A percentile compares a stretch with the other conserved stretches of the same genome.
Evolutionary conservation across 371 early-diverging fungal species (phyloP).

Genomic region (Fennellomyces sp.): DNA sequence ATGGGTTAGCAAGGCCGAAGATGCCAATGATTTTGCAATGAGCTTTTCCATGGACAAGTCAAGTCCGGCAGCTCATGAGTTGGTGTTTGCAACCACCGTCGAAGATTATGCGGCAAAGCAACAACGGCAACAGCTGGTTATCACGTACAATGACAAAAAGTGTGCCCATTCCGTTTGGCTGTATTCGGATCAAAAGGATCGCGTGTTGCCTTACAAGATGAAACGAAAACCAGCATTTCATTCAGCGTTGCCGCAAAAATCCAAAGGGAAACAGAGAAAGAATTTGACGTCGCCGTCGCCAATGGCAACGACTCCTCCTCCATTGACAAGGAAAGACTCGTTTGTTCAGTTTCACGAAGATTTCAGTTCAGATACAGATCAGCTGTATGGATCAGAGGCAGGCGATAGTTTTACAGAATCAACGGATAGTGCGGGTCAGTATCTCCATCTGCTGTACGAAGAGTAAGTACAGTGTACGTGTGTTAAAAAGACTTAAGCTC

Average conservation of each 20-base stretch:
- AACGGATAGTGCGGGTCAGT: constrained; percentile 1
- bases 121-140: constrained; percentile 11
- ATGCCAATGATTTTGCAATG: not conserved
- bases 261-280: constrained; percentile 6
- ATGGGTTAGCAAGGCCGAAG: constrained; percentile 6
- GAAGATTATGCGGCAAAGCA: not conserved
- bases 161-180: constrained; percentile 13
- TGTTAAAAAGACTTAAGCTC: not conserved
- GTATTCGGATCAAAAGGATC: constrained; percentile 6
- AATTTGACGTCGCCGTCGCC: constrained; percentile 2
- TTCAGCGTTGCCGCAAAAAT: not conserved
- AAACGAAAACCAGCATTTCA: constrained; percentile 2
- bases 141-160: constrained; percentile 10
- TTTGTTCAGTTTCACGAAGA: constrained; percentile 15
- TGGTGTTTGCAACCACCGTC: constrained; percentile 13
- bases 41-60: not conserved
- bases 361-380: constrained; percentile 14
- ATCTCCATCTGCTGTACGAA: constrained; percentile 3
- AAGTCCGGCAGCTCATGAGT: constrained; percentile 10
- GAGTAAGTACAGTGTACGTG: constrained; percentile 8
- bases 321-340: constrained; percentile 10
- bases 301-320: constrained; percentile 2
- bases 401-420: constrained; percentile 13
- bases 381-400: constrained; percentile 15
- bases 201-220: not conserved